phyloP scores from a whole-genome alignment of 768 basidiomycete species.

The Pisolithus microcarpus region DNA sequence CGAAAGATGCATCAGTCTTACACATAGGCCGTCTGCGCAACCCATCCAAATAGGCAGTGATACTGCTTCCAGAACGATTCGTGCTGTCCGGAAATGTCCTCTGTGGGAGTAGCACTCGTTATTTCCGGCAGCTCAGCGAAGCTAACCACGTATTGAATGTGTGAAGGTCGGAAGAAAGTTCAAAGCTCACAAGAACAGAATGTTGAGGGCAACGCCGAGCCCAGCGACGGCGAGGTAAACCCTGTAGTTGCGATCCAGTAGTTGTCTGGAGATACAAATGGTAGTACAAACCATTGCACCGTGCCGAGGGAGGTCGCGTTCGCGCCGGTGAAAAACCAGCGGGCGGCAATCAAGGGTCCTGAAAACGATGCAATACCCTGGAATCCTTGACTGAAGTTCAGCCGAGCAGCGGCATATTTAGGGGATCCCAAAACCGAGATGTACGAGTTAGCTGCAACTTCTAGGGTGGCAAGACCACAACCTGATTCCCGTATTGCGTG shows the following conservation, averaged over 20 bases:
- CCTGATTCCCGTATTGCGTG: slow-evolving; percentile 25
- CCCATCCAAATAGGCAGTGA: slow-evolving; percentile 63
- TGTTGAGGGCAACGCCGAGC: slow-evolving; percentile 54
- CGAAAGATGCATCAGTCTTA: slow-evolving; percentile 24
- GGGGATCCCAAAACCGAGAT: slow-evolving; percentile 62
- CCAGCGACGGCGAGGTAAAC: slow-evolving; percentile 60
- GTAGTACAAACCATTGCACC: slow-evolving; percentile 48
- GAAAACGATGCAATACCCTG: slow-evolving; percentile 70
- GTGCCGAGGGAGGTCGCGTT: slow-evolving; percentile 58
- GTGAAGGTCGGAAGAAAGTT: neutral
- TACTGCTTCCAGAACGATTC: slow-evolving; percentile 65
- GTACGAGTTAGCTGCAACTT: slow-evolving; percentile 78
- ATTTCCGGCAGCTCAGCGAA: slow-evolving; percentile 67
- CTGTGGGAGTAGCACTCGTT: slow-evolving; percentile 54
- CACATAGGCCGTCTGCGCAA: slow-evolving; percentile 65
- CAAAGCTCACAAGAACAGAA: slow-evolving; percentile 51
- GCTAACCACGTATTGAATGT: slow-evolving; percentile 25
- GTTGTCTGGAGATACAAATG: neutral
- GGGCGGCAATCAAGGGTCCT: slow-evolving; percentile 67
- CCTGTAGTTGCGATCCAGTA: slow-evolving; percentile 27
- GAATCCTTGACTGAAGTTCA: slow-evolving; percentile 77
- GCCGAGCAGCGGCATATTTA: slow-evolving; percentile 63
- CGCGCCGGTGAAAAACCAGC: slow-evolving; percentile 64
- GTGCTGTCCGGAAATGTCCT: slow-evolving; percentile 39
- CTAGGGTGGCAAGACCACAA: slow-evolving; percentile 59